Percentiles rank a stretch among this genome's conserved stretches.
These are phyloP conservation scores for Exobasidium cylindrosporum DNA, from an alignment of 1,284 basidiomycete genomes.

Conservation along the genomic window DNA sequence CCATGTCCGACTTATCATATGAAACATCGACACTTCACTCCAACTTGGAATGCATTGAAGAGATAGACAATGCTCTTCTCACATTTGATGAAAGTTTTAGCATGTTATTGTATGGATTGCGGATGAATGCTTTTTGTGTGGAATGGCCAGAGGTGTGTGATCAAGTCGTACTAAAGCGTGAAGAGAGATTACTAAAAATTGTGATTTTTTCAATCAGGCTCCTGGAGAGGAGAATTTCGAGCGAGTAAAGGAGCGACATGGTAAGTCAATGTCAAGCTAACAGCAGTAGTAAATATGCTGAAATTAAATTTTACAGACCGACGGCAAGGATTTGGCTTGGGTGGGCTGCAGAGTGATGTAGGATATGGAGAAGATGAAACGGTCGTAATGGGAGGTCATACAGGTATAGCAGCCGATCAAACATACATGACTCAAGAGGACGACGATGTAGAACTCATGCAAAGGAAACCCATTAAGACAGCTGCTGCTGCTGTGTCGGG, in stretches of 20 bases:
- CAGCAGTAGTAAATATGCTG: too few species aligned
- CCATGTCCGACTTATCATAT: conserved; percentile 78
- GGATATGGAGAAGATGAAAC: conserved; percentile 3
- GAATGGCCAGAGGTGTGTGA: conserved; percentile 81
- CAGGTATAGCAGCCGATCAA: conserved; percentile 31
- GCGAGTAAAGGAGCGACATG: conserved; percentile 30
- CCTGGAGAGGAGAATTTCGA: conserved; percentile 44
- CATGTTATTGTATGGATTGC: conserved; percentile 83
- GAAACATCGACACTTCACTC: conserved; percentile 75
- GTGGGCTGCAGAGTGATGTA: conserved; percentile 2
- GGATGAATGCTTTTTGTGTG: conserved; percentile 88
- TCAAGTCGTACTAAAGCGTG: not conserved
- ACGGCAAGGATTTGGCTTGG: not conserved
- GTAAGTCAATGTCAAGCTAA: conserved; percentile 18
- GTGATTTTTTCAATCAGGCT: conserved; percentile 17
- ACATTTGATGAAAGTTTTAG: conserved; percentile 91
- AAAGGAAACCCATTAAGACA: conserved; percentile 17
- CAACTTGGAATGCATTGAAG: conserved; percentile 70
- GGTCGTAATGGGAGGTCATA: not conserved
- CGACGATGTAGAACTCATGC: conserved; percentile 15
- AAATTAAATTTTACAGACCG: not conserved
- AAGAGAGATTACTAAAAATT: too few species aligned
- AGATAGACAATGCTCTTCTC: conserved; percentile 71
- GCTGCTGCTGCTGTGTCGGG: conserved; percentile 24
- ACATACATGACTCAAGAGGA: conserved; percentile 51